These are phyloP conservation scores for Ogataea trehalophila DNA, from an alignment of 805 yeast species.

Conservation along the genomic window DNA sequence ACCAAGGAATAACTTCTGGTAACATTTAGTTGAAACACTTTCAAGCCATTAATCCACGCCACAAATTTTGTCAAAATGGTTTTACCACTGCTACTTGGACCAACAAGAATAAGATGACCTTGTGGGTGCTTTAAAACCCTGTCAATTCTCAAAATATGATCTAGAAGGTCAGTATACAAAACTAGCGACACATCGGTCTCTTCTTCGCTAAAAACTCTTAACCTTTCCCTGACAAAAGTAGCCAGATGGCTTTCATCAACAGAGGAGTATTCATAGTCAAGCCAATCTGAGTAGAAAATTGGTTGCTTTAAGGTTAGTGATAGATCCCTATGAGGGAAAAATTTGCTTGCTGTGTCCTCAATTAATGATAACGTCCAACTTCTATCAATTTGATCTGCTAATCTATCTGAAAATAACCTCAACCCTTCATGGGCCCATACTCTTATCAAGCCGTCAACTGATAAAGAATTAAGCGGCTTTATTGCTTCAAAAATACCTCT, in stretches of 20 bases:
- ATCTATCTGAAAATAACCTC: slow-evolving; percentile 71
- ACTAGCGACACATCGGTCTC: slow-evolving; percentile 58
- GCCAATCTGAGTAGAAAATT: slow-evolving; percentile 70
- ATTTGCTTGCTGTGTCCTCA: slow-evolving; percentile 26
- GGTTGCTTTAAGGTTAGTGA: slow-evolving; percentile 40
- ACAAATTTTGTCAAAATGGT: slow-evolving; percentile 74
- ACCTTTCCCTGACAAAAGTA: slow-evolving; percentile 55
- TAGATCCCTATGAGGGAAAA: slow-evolving; percentile 45
- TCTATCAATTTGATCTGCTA: slow-evolving; percentile 44
- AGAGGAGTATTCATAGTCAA: slow-evolving; percentile 55
- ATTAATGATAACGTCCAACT: slow-evolving; percentile 42
- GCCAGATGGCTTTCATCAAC: slow-evolving; percentile 45
- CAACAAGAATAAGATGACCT: slow-evolving; percentile 85
- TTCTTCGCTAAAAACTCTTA: slow-evolving; percentile 73
- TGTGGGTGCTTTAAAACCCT: slow-evolving; percentile 79
- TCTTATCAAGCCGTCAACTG: slow-evolving; percentile 45
- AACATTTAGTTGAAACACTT: slow-evolving; percentile 53
- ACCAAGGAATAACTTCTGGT: slow-evolving; percentile 45
- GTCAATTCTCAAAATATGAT: slow-evolving; percentile 73
- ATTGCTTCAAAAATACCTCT: slow-evolving; percentile 55
- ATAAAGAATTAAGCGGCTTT: slow-evolving; percentile 20
- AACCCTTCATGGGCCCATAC: slow-evolving; percentile 80
- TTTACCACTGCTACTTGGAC: slow-evolving; percentile 79
- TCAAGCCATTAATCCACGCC: slow-evolving; percentile 85
- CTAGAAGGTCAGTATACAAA: slow-evolving; percentile 64